Conservation (phyloP, 495 filamentous ascomycete genomes). For the Cudoniella acicularis region DNA sequence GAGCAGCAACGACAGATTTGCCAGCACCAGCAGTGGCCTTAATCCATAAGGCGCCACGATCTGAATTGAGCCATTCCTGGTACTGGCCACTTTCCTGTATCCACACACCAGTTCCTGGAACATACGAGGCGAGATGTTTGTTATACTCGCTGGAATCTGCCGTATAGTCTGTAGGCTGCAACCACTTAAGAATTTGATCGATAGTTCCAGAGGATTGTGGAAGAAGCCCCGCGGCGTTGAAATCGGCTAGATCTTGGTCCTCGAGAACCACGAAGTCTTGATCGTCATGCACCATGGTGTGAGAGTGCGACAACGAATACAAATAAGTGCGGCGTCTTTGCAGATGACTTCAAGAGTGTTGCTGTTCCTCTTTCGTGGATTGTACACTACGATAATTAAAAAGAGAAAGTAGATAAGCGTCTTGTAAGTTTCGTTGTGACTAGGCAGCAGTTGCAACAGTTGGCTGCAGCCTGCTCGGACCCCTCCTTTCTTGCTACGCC, state of each 20-base stretch:
- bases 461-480: too few species aligned
- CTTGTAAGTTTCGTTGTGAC: too few species aligned
- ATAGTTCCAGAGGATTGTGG: constrained; percentile 22
- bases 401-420: too few species aligned
- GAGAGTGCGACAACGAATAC: too few species aligned
- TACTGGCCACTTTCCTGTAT: constrained; percentile 33
- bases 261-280: constrained; percentile 30
- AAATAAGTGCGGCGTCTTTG: too few species aligned
- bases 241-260: constrained; percentile 28
- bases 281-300: not conserved
- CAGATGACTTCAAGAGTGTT: too few species aligned
- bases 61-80: constrained; percentile 36
- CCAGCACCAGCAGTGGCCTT: constrained; percentile 48
- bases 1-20: constrained; percentile 49
- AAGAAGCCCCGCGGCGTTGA: constrained; percentile 30
- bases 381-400: too few species aligned
- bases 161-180: constrained; percentile 35
- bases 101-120: constrained; percentile 44
- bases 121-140: constrained; percentile 37
- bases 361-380: too few species aligned
- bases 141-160: constrained; percentile 28
- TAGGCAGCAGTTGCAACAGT: too few species aligned
- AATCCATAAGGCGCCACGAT: constrained; percentile 42
- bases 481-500: too few species aligned
- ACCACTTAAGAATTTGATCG: constrained; percentile 31